Conservation (phyloP, 2,329 filamentous ascomycete genomes). For the Fonsecaea erecta region DNA sequence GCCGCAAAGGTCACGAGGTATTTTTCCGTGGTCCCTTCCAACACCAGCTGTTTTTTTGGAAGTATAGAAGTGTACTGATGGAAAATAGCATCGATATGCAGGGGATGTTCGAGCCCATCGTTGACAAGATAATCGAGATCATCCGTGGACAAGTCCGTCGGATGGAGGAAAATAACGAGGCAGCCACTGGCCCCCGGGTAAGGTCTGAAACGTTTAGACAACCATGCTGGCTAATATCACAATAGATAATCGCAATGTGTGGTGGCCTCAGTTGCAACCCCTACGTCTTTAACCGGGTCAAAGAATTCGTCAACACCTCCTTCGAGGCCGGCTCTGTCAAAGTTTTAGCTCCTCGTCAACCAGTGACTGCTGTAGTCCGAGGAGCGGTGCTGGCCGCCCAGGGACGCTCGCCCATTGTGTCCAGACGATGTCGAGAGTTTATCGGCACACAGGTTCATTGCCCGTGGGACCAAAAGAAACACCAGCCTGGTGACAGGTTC, state of each 20-base stretch:
- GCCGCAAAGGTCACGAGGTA: constrained; percentile 4
- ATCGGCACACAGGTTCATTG: constrained; percentile 29
- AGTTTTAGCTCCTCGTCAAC: constrained; percentile 19
- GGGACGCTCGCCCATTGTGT: constrained; percentile 10
- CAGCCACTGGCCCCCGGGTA: constrained; percentile 2
- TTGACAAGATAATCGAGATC: constrained; percentile 22
- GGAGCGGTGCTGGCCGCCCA: constrained; percentile 30
- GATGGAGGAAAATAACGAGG: constrained; percentile 10
- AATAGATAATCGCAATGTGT: constrained; percentile 24
- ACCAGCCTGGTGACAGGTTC: constrained; percentile 23
- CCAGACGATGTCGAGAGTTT: constrained; percentile 25
- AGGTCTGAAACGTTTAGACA: background rate
- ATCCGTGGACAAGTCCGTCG: constrained; percentile 18
- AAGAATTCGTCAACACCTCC: constrained; percentile 21
- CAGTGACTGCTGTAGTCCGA: constrained; percentile 33
- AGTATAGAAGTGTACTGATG: background rate
- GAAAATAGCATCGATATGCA: constrained; percentile 23
- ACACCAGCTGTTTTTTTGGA: background rate
- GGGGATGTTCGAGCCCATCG: constrained; percentile 23
- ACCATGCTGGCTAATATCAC: constrained; percentile 1
- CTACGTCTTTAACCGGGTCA: constrained; percentile 28
- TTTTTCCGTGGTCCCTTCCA: background rate
- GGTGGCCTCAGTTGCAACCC: constrained; percentile 24
- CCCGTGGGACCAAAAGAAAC: constrained; percentile 20
- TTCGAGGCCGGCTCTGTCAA: constrained; percentile 12